A percentile compares a stretch with the other conserved stretches of the same genome.
These are phyloP conservation scores for Globisporangium rhizosaccharum DNA, from an alignment of 352 stramenopile genomes.

Conservation along the genomic window DNA sequence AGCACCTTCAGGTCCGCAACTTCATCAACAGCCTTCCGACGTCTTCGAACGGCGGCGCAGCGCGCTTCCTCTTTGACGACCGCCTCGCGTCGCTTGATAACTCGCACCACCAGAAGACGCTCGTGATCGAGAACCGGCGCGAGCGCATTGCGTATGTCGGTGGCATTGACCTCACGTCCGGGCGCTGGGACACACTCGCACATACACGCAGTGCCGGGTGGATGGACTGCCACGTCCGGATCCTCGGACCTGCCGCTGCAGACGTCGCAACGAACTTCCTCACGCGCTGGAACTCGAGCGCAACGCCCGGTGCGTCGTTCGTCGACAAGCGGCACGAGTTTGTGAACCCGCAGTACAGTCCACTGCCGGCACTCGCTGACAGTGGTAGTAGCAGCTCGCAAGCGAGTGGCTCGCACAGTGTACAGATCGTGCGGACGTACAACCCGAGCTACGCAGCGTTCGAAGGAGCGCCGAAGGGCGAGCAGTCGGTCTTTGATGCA, in stretches of 20 bases:
- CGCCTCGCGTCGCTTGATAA: conserved; percentile 45
- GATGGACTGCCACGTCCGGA: conserved; percentile 46
- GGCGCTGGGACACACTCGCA: conserved; percentile 54
- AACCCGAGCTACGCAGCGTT: conserved; percentile 18
- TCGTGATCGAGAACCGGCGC: conserved; percentile 40
- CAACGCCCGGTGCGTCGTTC: conserved; percentile 16
- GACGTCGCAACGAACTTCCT: conserved; percentile 68
- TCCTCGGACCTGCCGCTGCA: conserved; percentile 34
- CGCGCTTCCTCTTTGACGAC: conserved; percentile 49
- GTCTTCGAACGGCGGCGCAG: conserved; percentile 6
- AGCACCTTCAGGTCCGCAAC: conserved; percentile 7
- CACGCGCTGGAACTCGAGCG: conserved; percentile 49
- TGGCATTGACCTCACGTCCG: conserved; percentile 45
- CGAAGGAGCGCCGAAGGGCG: conserved; percentile 21
- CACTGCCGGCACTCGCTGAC: background rate
- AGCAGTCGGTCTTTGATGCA: conserved; percentile 42
- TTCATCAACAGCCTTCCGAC: conserved; percentile 19
- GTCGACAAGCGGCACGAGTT: conserved; percentile 31
- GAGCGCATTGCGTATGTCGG: conserved; percentile 34
- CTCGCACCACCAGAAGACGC: conserved; percentile 68
- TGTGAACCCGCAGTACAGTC: conserved; percentile 26
- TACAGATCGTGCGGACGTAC: conserved; percentile 58
- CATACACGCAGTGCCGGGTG: conserved; percentile 50
- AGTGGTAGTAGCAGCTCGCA: background rate
- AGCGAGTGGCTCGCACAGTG: background rate